phyloP scores from a whole-genome alignment of 495 filamentous ascomycete genomes.

The Podospora comata region DNA sequence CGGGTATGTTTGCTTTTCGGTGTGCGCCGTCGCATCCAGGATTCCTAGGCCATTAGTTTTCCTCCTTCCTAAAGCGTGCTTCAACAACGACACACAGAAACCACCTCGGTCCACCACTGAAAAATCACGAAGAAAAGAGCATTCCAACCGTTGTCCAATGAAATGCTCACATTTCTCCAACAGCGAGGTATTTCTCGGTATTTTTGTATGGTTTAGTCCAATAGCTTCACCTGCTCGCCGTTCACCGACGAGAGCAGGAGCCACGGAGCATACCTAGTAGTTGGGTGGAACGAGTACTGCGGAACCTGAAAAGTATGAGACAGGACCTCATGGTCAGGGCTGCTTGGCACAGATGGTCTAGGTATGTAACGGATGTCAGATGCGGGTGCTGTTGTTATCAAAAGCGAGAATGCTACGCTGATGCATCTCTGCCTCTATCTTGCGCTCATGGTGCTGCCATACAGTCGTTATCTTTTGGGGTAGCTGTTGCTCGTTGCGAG shows the following conservation, averaged over 20 bases:
- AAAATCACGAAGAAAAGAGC: not conserved
- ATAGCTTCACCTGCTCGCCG: not conserved
- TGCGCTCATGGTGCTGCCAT: not conserved
- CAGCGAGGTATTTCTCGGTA: not conserved
- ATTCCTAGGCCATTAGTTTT: not conserved
- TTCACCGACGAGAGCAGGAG: not conserved
- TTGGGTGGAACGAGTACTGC: not conserved
- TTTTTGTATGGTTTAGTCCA: not conserved
- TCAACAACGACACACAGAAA: constrained; percentile 3
- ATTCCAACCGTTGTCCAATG: not conserved
- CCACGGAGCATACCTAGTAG: not conserved
- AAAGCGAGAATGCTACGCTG: not conserved
- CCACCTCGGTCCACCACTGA: not conserved
- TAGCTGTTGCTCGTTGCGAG: not conserved
- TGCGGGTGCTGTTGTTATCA: not conserved
- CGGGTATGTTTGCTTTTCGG: not conserved
- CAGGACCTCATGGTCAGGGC: not conserved
- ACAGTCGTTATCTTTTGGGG: not conserved
- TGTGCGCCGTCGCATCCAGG: not conserved
- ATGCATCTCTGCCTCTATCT: not conserved
- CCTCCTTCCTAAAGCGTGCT: constrained; percentile 3
- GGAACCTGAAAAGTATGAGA: not conserved
- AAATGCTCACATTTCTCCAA: not conserved
- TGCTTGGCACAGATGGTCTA: not conserved
- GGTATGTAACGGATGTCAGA: not conserved